Base-by-base conservation (phyloP, 2,329 filamentous ascomycete genomes). In the Cladorrhinum sp. region DNA sequence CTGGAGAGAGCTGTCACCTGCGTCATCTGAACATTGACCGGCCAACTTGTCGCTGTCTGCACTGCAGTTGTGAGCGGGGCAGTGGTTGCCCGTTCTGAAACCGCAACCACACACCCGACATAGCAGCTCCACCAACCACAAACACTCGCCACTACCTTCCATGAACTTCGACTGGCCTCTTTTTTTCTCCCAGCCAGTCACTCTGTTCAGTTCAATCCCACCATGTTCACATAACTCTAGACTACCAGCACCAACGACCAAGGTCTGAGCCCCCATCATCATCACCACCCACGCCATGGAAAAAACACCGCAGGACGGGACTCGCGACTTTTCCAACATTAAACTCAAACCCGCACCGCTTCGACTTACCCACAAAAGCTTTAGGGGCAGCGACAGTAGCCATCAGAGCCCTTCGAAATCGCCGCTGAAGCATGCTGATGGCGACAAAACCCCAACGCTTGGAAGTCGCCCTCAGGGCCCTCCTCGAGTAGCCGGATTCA, bases 331-430 rank as follows among this genome's bases (percentile, higher is more conserved):
- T 20, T 55, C 52, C 29, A 38, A 55, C 18, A 22, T 38, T 18
- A 55, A 55, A 12, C 52, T 55, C 52, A 55, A 55, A 20, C 52
- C 52, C 22, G 52, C 32, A 29, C 52, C 52, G n/a, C 52, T 55
- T 45, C 36, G 50, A 25, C 36, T 49, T 4, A 52, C 50, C 50
- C 38, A 24, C 7, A 53, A 59, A 25, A 59, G 57, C 8, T 36
- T 54, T n/a, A 53, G 25, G 18, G 45, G 25, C 22, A 59, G 20
- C 18, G 27, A 32, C 3, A 41, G 22, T 12, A 59, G 50, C n/a
- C 29, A 32, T 18, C 50, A 29, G 22, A 55, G 23, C 36, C 50
- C 57, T 0, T 59, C 50, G 3, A 54, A 23, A 4, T 59, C 45
- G 2, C 57, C 50, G 5, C 12, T 16, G 5, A 55, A 55, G 13